Conservation (phyloP, 1,284 basidiomycete genomes). For the Fomitopsis schrenkii region DNA sequence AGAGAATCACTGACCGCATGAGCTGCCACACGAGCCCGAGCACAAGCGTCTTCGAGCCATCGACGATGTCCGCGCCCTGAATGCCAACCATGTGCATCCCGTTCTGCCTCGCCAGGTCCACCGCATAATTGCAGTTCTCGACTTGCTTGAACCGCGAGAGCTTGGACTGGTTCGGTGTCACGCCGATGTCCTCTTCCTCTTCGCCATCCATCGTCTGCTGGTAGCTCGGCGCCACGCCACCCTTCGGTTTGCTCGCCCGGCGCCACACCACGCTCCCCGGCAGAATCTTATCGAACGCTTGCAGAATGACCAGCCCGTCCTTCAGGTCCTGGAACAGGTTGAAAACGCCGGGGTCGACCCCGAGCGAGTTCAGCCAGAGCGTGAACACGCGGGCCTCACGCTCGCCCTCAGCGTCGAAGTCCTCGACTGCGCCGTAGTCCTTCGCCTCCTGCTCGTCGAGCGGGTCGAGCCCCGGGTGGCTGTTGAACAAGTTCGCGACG, state of each 20-base stretch:
- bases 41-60: slow-evolving; percentile 87
- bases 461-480: slow-evolving; percentile 89
- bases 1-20: slow-evolving; percentile 65
- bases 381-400: slow-evolving; percentile 97
- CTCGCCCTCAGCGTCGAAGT: slow-evolving; percentile 98
- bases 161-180: slow-evolving; percentile 76
- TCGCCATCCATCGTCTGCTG: slow-evolving; percentile 46
- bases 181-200: slow-evolving; percentile 72
- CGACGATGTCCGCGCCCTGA: slow-evolving; percentile 96
- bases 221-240: slow-evolving; percentile 36
- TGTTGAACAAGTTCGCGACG: slow-evolving; percentile 99
- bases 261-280: slow-evolving; percentile 94
- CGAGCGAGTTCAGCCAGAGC: slow-evolving; percentile 95
- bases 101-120: slow-evolving; percentile 90
- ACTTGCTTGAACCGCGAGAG: slow-evolving; percentile 96
- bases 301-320: slow-evolving; percentile 87
- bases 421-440: slow-evolving; percentile 84
- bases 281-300: slow-evolving; percentile 94
- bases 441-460: slow-evolving; percentile 88
- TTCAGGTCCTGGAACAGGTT: slow-evolving; percentile 96
- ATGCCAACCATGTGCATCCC: slow-evolving; percentile 97
- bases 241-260: slow-evolving; percentile 90
- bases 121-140: slow-evolving; percentile 96
- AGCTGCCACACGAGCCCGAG: slow-evolving; percentile 97
- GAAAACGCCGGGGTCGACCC: slow-evolving; percentile 94